These are phyloP conservation scores for Croton laevigatus DNA, from an alignment of 441 rosid species.

Conservation along the genomic window DNA sequence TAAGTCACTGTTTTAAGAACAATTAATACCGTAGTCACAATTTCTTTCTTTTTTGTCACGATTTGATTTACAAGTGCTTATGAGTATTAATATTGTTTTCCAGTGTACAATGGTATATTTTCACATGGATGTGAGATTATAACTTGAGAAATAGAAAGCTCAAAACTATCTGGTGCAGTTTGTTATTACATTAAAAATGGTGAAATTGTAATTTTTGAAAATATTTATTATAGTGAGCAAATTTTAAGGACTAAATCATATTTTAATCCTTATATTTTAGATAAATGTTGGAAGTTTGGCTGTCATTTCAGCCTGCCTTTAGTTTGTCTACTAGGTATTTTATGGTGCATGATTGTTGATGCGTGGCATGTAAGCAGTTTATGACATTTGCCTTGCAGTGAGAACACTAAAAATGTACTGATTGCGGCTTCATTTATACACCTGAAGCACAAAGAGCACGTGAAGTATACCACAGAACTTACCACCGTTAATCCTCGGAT, in stretches of 20 bases:
- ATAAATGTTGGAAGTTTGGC: not conserved
- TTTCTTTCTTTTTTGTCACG: too few relatives aligned
- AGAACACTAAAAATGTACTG: conserved; percentile 74
- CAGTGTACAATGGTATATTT: not conserved
- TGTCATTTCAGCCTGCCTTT: conserved; percentile 3
- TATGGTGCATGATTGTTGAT: not conserved
- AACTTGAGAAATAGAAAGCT: not conserved
- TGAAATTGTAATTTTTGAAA: not conserved
- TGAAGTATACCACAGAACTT: conserved; percentile 69
- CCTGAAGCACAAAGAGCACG: conserved; percentile 70
- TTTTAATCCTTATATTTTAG: not conserved
- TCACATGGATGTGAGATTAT: not conserved
- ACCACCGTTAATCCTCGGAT: conserved; percentile 74
- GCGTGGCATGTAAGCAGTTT: conserved; percentile 9
- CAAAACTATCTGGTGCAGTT: not conserved
- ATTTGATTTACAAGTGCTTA: not conserved
- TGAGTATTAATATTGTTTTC: not conserved
- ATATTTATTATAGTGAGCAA: not conserved
- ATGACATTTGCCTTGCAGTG: conserved; percentile 43
- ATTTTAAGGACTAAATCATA: not conserved
- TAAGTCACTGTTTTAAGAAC: not conserved
- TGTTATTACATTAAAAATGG: not conserved
- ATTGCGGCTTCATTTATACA: conserved; percentile 78
- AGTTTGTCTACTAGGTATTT: not conserved
- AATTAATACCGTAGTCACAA: not conserved